phyloP scores from a whole-genome alignment of 176 grass and related monocot species.

The Bothriochloa decipiens region DNA sequence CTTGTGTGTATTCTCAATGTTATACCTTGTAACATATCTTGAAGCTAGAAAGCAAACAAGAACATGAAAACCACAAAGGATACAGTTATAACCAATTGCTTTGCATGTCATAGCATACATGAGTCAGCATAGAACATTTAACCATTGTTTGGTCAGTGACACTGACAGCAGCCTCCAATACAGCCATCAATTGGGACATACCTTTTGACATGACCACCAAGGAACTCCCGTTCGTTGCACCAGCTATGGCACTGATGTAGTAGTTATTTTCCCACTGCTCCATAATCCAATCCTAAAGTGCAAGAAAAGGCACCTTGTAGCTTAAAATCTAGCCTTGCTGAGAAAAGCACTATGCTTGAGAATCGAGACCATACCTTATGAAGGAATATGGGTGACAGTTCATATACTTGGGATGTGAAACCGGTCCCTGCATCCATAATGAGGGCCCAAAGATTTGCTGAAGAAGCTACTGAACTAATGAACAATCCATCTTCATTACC shows the following conservation, averaged over 20 bases:
- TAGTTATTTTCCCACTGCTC: conserved; percentile 98
- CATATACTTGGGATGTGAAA: conserved; percentile 93
- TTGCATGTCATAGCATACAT: background rate
- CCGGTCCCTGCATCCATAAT: conserved; percentile 99
- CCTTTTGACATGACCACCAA: conserved; percentile 99
- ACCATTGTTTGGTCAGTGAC: background rate
- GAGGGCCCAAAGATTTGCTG: conserved; percentile 90
- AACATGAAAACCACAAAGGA: background rate
- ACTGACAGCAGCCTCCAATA: background rate
- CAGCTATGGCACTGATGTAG: conserved; percentile 96
- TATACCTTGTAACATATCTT: conserved; percentile 11
- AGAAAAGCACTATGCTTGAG: conserved; percentile 30
- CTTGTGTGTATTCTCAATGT: background rate
- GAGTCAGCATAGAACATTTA: background rate
- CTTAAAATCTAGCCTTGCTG: background rate
- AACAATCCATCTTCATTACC: conserved; percentile 96
- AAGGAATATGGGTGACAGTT: conserved; percentile 90
- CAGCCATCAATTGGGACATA: conserved; percentile 41
- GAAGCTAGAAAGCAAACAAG: background rate
- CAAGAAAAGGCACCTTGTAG: conserved; percentile 38
- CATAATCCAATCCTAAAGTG: conserved; percentile 96
- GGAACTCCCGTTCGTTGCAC: conserved; percentile 88
- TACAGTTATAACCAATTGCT: background rate
- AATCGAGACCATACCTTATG: conserved; percentile 71
- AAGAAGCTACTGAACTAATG: conserved; percentile 94